Base-by-base conservation (phyloP, 768 basidiomycete genomes). In the Ramaria rubella region DNA sequence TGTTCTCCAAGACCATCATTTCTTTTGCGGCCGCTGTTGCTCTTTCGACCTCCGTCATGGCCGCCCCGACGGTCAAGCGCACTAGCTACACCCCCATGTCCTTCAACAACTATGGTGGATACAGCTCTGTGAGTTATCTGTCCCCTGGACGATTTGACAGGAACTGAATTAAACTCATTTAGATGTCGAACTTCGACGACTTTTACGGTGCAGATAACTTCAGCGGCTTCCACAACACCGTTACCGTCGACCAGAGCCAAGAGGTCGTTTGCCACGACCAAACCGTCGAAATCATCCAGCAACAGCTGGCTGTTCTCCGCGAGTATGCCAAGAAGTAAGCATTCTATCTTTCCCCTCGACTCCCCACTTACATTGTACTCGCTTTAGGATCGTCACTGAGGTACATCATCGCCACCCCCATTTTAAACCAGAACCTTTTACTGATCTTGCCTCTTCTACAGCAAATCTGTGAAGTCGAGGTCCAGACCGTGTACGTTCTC, bases 391-490 rank as follows among this genome's bases (percentile, higher is more conserved):
- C 46, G n/a, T 56, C 24, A 56, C 55, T 38, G 44, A 56, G 52
- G 52, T 54, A 52, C 46, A 30, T 44, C 17, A n/a, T 38, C 15
- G n/a, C n/a, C 31, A 21, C 38, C 23, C 5, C 2, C n/a, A 19
- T 34, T 36, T 38, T 40, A 7, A 33, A 36, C 21, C 21, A 23
- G 27, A 5, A n/a, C 26, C 5, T 23, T 30, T n/a, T 27, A 40
- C 38, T 38, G 38, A 43, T 30, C 27, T 7, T 15, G 15, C 14
- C 15, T 8, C 19, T 15, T 14, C 23, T 26, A n/a, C 27, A 78
- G 64, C 70, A 73, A 48, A 70, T 77, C 52, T 80, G 78, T 62
- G 75, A 78, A 50, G 77, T 79, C 45, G 78, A 80, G 59, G 71
- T 72, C 24, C 78, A 80, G 58, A 67, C 65, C 3, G 63, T 59